Percentiles rank a stretch among this genome's conserved stretches.
Evolutionary conservation across 139 green algal genomes (phyloP).

Genomic region (Pseudopediastrum boryanum): DNA sequence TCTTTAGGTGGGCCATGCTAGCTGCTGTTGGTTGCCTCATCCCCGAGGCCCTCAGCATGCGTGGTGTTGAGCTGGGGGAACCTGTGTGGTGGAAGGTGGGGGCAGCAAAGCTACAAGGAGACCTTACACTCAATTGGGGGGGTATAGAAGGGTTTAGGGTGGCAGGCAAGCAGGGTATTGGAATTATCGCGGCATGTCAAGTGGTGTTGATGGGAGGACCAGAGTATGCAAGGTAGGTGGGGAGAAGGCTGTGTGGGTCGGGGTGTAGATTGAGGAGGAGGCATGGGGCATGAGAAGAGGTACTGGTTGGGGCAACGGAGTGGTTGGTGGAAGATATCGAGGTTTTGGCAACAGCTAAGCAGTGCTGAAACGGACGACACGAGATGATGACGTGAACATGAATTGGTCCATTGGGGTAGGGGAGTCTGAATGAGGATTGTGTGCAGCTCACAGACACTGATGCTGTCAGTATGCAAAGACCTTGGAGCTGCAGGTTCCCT

Average conservation of each 20-base stretch:
- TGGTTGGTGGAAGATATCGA: no score
- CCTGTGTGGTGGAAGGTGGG: constrained; percentile 49
- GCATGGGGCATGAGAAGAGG: no score
- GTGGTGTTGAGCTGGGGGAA: constrained; percentile 43
- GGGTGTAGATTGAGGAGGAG: no score
- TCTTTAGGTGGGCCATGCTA: constrained; percentile 70
- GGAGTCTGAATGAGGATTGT: no score
- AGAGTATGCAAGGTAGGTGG: constrained; percentile 61
- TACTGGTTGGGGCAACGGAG: no score
- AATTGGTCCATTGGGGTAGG: no score
- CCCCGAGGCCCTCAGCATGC: constrained; percentile 48
- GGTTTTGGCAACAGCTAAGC: no score
- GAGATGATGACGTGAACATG: no score
- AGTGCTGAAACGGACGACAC: no score
- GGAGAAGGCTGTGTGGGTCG: constrained; percentile 2
- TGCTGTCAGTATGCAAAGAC: no score
- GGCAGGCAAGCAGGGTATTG: constrained; percentile 71
- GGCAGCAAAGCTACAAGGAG: constrained; percentile 58
- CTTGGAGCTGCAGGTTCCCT: no score
- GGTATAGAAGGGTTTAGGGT: constrained; percentile 71
- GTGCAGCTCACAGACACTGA: no score
- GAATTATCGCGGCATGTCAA: constrained; percentile 65
- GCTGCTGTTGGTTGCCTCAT: constrained; percentile 61
- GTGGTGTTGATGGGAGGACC: constrained; percentile 67
- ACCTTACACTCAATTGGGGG: constrained; percentile 63